Evolutionary conservation across 768 basidiomycete species (phyloP).

Genomic region (Asterophora parasitica): DNA sequence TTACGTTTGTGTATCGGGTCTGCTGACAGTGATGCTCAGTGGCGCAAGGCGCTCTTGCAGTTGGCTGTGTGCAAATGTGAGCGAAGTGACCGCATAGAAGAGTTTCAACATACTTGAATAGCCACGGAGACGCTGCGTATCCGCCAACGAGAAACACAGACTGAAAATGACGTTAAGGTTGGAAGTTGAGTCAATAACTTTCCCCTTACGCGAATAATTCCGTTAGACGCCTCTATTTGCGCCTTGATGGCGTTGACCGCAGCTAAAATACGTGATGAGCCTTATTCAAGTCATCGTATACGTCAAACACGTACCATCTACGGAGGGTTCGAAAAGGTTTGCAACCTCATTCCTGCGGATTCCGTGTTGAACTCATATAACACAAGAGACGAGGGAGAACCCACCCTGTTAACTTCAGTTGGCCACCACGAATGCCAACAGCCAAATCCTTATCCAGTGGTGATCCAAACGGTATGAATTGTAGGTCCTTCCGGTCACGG

Average conservation of each 20-base stretch:
- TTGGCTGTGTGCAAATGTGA: slow-evolving; percentile 33
- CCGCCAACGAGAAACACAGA: slow-evolving; percentile 84
- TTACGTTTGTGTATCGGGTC: slow-evolving; percentile 79
- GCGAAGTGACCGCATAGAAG: too few species aligned
- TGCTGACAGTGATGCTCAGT: slow-evolving; percentile 55
- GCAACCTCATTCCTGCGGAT: slow-evolving; percentile 43
- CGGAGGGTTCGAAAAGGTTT: slow-evolving; percentile 73
- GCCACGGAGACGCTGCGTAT: slow-evolving; percentile 79
- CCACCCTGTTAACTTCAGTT: slow-evolving; percentile 68
- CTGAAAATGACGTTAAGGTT: slow-evolving; percentile 26
- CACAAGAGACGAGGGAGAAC: slow-evolving; percentile 11
- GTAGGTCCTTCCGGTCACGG: slow-evolving; percentile 59
- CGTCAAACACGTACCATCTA: slow-evolving; percentile 38
- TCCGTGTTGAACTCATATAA: slow-evolving; percentile 1
- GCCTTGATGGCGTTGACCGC: slow-evolving; percentile 63
- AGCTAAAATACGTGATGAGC: slow-evolving; percentile 30
- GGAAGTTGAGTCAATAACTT: not conserved
- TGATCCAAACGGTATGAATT: slow-evolving; percentile 74
- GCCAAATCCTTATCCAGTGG: slow-evolving; percentile 68
- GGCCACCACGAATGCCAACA: slow-evolving; percentile 70
- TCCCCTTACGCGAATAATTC: slow-evolving; percentile 54
- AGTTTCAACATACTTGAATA: slow-evolving; percentile 42
- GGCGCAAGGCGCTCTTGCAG: slow-evolving; percentile 63
- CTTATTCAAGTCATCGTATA: not conserved
- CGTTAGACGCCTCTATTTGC: slow-evolving; percentile 65